Conservation (phyloP, 2,329 filamentous ascomycete genomes). For the Leptographium lundbergii region DNA sequence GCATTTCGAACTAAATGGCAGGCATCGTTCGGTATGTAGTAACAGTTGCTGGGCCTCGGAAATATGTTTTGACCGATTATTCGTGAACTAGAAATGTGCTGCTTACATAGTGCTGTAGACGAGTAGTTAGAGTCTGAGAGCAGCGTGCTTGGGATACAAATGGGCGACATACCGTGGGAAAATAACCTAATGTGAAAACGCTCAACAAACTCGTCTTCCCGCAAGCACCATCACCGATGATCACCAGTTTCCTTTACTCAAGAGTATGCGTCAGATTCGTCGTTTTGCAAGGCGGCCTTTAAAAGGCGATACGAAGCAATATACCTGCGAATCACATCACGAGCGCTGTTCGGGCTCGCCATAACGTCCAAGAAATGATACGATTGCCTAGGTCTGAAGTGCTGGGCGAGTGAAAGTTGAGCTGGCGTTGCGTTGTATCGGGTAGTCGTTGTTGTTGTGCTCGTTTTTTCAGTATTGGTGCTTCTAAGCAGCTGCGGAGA, state of each 20-base stretch:
- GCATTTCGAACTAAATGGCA: not conserved
- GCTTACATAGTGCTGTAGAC: conserved; percentile 45
- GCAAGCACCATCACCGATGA: conserved; percentile 93
- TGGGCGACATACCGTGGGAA: conserved; percentile 67
- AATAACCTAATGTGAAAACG: conserved; percentile 96
- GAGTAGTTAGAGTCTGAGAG: not conserved
- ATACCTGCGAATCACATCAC: conserved; percentile 26
- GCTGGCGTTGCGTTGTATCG: not conserved
- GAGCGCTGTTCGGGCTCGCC: conserved; percentile 20
- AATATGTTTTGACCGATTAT: not conserved
- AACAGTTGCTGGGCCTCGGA: not conserved
- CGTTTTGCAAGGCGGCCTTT: too few relatives aligned
- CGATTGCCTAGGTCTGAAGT: not conserved
- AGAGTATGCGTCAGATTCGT: not conserved
- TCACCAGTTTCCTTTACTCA: conserved; percentile 73
- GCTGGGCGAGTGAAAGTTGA: not conserved
- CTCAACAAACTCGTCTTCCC: conserved; percentile 96
- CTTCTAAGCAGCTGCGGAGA: not conserved
- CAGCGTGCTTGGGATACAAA: not conserved
- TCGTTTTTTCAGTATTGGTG: not conserved
- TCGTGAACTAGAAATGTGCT: not conserved
- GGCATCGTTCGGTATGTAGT: not conserved
- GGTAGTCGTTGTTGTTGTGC: not conserved
- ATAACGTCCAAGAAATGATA: conserved; percentile 12
- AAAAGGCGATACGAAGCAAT: not conserved